Conservation (phyloP, 2,329 filamentous ascomycete species). For the Pseudogymnoascus destructans region DNA sequence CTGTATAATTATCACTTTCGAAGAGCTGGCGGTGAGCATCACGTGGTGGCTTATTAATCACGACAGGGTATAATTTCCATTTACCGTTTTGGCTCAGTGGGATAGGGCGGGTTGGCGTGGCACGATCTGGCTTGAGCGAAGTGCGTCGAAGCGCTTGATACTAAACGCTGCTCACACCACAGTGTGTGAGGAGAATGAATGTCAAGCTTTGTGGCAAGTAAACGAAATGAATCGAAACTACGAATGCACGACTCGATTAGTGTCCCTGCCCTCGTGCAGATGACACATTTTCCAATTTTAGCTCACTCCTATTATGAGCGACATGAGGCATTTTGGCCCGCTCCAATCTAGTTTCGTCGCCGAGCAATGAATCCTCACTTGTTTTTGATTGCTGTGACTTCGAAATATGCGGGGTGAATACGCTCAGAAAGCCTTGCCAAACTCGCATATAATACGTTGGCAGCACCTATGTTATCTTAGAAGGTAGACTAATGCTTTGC, state of each 20-base stretch:
- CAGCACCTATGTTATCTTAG: background rate
- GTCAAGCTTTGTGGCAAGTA: background rate
- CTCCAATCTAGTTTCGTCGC: background rate
- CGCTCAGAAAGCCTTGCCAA: background rate
- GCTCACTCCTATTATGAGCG: background rate
- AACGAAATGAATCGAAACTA: background rate
- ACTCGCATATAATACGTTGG: background rate
- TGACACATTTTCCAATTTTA: background rate
- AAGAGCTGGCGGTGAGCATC: too few relatives aligned
- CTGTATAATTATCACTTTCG: too few relatives aligned
- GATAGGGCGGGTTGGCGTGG: too few relatives aligned
- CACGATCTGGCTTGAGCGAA: background rate
- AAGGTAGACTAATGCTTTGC: background rate
- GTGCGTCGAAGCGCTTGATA: background rate
- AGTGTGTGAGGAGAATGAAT: background rate
- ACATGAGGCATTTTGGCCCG: background rate
- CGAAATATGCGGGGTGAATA: background rate
- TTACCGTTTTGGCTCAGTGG: too few relatives aligned
- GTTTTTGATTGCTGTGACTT: background rate
- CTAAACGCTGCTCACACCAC: background rate
- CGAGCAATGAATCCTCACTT: background rate
- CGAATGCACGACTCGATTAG: background rate
- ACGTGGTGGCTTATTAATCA: too few relatives aligned
- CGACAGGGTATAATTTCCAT: too few relatives aligned
- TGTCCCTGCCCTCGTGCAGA: background rate